Evolutionary conservation across 306 rosid genomes (phyloP), one percentile per base, ranked within the genome.

Genomic region (Cicer judaicum): DNA sequence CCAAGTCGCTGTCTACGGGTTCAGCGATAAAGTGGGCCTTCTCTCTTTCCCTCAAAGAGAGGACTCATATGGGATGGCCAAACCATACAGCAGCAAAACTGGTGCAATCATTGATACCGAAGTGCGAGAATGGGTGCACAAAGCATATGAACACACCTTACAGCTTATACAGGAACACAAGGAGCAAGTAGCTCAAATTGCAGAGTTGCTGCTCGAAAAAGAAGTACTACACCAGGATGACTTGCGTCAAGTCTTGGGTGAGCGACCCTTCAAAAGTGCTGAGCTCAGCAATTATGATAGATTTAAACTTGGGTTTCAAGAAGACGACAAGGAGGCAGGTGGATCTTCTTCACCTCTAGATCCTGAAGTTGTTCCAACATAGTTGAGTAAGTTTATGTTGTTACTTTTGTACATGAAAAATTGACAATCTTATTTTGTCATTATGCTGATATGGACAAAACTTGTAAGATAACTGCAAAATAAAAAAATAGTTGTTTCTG

Each of bases 151-250:
- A 34, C 89, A 46, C 1, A 94, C 98, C 0, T 4, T 94, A 52
- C 68, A 82, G 68, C 84, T 94, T 1, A 43, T 94, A 46, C 90
- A 87, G 84, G 84, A 91, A 47, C 97, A 87, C 81, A 94, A 90
- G 80, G 97, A 86, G 42, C 78, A 90, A 3, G 89, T 94, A 62
- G 87, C 96, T 65, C 59, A 87, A 68, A 79, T 94, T 54, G 98
- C 98, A 4, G 97, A 94, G 83, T 69, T 94, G 80, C 80, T 94
- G 84, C 96, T 94, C 40, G 95, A 91, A 65, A 94, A 94, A 83
- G 97, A 94, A 81, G 97, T 94, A n/a, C 94, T 94, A 84, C 97
- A 89, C 83, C 98, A 86, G 76, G 94, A 93, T 0, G 98, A 91
- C 78, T 79, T 93, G 84, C 8, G 79, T 46, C 81, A 67, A 39